Conservation (phyloP, 805 yeast species). For the Saccharomyces cerevisiae region DNA sequence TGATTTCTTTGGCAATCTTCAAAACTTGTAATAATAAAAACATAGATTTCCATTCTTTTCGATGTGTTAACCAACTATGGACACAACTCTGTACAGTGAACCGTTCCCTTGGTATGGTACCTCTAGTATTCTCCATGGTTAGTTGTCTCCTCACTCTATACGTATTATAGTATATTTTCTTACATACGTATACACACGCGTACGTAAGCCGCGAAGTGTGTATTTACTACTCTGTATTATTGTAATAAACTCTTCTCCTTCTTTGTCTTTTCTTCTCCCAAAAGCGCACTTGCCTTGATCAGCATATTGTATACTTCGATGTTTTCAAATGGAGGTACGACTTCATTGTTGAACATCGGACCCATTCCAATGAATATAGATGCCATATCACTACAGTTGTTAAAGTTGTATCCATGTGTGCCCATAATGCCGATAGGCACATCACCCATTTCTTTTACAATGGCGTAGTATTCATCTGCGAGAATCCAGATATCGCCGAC, state of each 20-base stretch:
- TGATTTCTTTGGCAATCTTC: slow-evolving; percentile 14
- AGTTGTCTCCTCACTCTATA: slow-evolving; percentile 20
- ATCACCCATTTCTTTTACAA: slow-evolving; percentile 47
- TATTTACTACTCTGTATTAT: neutral
- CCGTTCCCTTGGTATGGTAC: slow-evolving; percentile 15
- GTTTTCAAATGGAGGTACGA: slow-evolving; percentile 56
- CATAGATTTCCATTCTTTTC: slow-evolving; percentile 1
- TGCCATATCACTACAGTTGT: slow-evolving; percentile 70
- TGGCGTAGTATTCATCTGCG: slow-evolving; percentile 71
- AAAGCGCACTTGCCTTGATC: neutral
- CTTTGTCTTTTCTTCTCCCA: neutral
- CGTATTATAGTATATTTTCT: slow-evolving; percentile 10
- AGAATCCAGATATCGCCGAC: slow-evolving; percentile 80
- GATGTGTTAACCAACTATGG: neutral
- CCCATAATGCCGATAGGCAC: slow-evolving; percentile 44
- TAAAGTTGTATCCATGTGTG: slow-evolving; percentile 71
- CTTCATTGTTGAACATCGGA: slow-evolving; percentile 49
- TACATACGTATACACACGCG: neutral
- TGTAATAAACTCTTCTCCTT: neutral
- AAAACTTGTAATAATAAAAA: neutral
- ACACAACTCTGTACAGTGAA: neutral
- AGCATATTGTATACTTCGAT: slow-evolving; percentile 38
- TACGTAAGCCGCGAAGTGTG: neutral
- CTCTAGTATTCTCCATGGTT: slow-evolving; percentile 16
- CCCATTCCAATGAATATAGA: slow-evolving; percentile 74